Base-by-base conservation (phyloP, 2,329 filamentous ascomycete genomes). In the Reticulascus tulasneorum region DNA sequence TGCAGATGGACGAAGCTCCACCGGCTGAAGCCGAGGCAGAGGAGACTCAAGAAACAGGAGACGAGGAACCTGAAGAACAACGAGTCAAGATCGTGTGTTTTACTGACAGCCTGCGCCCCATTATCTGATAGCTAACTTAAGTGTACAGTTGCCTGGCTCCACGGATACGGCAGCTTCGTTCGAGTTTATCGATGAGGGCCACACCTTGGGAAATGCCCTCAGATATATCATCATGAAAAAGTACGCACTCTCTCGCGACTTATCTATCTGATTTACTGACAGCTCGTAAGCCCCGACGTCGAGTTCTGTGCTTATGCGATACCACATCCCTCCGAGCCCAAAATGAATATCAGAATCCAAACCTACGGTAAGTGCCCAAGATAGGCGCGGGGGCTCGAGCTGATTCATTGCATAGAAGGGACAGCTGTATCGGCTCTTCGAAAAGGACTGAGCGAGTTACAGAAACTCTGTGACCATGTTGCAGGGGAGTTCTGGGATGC, bases 251-350 rank as follows among this genome's bases (percentile, higher is more conserved):
- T n/a, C 8, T 23, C 18, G 2, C 23, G 9, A 69, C 47, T 79
- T 56, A 29, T 20, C 9, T n/a, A 9, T 33, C 7, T n/a, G n/a
- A n/a, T n/a, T n/a, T n/a, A n/a, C n/a, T n/a, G n/a, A 10, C n/a
- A 17, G 28, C 11, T 17, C 16, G 28, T 17, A 36, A 97, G 91
- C 61, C 91, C 93, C 20, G 81, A 93, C 46, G 93, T 98, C 42
- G 93, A 98, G 61, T 96, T 98, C 66, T 97, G 93, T 64, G 93
- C 91, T 43, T 98, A 98, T 63, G 87, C 91, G 7, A 97, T 98
- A 44, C 93, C 93, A 20, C 93, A 98, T 64, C 93, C 93, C 33
- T 94, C 90, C 24, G 93, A 98, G 64, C 71, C 82, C 25, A 93
- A 94, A 66, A 95, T 98, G 91, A 95, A 97, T 56, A 71, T 98